These are phyloP conservation scores for Vaccinium macrocarpon DNA, from an alignment of 148 eudicot species.

Conservation along the genomic window DNA sequence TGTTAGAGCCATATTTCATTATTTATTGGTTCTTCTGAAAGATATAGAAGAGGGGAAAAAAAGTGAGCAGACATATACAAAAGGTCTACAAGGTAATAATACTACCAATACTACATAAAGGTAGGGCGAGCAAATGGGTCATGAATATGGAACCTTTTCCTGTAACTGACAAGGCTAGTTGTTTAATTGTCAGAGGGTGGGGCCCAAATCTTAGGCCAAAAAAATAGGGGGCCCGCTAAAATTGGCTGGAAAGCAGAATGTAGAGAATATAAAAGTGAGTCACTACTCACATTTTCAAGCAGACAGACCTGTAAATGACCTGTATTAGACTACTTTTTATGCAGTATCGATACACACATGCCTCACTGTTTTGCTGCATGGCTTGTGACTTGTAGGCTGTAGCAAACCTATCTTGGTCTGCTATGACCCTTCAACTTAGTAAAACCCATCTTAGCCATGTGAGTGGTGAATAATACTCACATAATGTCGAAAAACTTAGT, in stretches of 20 bases:
- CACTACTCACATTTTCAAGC: not conserved
- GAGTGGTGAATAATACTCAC: not conserved
- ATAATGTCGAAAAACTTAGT: not conserved
- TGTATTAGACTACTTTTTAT: not conserved
- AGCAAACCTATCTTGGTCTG: not conserved
- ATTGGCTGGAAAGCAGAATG: slow-evolving; percentile 18
- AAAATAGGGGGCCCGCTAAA: not conserved
- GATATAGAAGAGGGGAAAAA: not conserved
- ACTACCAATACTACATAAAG: not conserved
- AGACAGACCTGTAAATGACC: not conserved
- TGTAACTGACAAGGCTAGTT: not conserved
- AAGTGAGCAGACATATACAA: not conserved
- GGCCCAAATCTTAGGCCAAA: not conserved
- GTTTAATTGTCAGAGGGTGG: not conserved
- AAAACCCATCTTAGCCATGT: not conserved
- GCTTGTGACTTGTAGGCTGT: not conserved
- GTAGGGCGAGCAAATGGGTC: not conserved
- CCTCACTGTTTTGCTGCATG: not conserved
- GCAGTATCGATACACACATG: not conserved
- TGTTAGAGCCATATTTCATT: not conserved
- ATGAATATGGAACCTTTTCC: not conserved
- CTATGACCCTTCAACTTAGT: not conserved
- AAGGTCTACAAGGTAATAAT: not conserved
- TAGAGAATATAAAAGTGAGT: slow-evolving; percentile 6
- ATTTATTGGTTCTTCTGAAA: not conserved